These are phyloP conservation scores for Penicillium griseofulvum DNA, from an alignment of 2,329 filamentous ascomycete genomes.

Conservation along the genomic window DNA sequence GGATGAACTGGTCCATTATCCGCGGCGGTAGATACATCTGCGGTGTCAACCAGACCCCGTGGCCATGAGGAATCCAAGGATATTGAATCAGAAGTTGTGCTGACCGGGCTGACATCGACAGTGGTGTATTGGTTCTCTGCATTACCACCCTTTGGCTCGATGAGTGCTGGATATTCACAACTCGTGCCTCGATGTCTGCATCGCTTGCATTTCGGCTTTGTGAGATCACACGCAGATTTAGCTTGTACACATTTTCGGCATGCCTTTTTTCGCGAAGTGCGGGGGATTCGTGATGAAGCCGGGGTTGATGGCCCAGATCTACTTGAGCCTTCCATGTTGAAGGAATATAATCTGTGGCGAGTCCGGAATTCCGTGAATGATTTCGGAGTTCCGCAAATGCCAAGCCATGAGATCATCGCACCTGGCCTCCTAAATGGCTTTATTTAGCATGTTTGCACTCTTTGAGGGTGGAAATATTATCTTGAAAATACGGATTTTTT, in stretches of 20 bases:
- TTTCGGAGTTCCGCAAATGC: neutral
- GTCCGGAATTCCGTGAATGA: neutral
- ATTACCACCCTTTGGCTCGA: too few species aligned
- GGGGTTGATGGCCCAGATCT: neutral
- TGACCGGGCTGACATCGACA: neutral
- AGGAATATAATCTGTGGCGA: too few species aligned
- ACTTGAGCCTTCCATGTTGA: neutral
- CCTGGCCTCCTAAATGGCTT: too few species aligned
- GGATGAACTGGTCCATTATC: neutral
- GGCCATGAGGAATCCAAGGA: neutral
- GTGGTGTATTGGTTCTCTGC: neutral
- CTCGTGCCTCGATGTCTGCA: conserved; percentile 13
- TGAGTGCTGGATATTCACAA: conserved; percentile 15
- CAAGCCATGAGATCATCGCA: neutral
- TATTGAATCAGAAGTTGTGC: neutral
- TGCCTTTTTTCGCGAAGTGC: conserved; percentile 17
- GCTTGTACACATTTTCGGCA: conserved; percentile 19
- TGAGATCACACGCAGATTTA: conserved; percentile 21
- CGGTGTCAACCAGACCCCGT: neutral
- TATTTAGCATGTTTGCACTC: too few species aligned
- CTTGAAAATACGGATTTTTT: too few species aligned
- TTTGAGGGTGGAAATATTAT: neutral
- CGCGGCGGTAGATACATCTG: neutral
- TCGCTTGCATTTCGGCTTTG: conserved; percentile 18
- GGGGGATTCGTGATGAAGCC: neutral